Evolutionary conservation across 345 rosid genomes (phyloP), one percentile per base, ranked within the genome.

Genomic region (Eucalyptus dawsonii): DNA sequence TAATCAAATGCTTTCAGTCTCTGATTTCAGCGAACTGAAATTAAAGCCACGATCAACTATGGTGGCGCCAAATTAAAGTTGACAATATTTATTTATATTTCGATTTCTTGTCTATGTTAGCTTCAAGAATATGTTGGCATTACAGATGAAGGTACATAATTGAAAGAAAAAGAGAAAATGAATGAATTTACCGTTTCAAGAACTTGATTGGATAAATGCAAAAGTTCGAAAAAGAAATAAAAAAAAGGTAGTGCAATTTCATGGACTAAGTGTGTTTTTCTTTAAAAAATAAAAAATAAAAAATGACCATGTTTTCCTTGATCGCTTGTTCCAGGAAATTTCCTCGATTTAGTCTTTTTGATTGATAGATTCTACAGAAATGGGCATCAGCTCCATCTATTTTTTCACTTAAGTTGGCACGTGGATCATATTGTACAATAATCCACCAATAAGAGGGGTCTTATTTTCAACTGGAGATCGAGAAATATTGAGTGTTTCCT

Each of bases 211-310:
- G 19, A 65, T 65, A 65, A n/a, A 65, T 34, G 6, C 25, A 34
- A 53, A 53, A 10, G 81, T 19, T 72, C 14, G 81, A 19, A 19
- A 34, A 1, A 17, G 25, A 76, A 21, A 40, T 40, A 0, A 0
- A 11, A 76, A 72, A 76, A 40, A 47, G 13, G 27, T 76, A 76
- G 85, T 11, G 85, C 85, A 3, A 40, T 40, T 40, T 40, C 47
- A 40, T 21, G 29, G 47, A 40, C 85, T 44, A 22, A 40, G 13
- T 11, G 47, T 11, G 47, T 40, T 21, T 44, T 40, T 40, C 6
- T 6, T 34, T 11, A 8, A 53, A 51, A 17, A 40, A 40, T 4
- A n/a, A n/a, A n/a, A n/a, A 40, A 40, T 40, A 40, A 6, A 72
- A 72, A 37, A 37, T 19, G 83, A 72, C 83, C 45, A 11, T 21